These are phyloP conservation scores for Darksidea phi DNA, from an alignment of 495 filamentous ascomycete species.

Conservation along the genomic window DNA sequence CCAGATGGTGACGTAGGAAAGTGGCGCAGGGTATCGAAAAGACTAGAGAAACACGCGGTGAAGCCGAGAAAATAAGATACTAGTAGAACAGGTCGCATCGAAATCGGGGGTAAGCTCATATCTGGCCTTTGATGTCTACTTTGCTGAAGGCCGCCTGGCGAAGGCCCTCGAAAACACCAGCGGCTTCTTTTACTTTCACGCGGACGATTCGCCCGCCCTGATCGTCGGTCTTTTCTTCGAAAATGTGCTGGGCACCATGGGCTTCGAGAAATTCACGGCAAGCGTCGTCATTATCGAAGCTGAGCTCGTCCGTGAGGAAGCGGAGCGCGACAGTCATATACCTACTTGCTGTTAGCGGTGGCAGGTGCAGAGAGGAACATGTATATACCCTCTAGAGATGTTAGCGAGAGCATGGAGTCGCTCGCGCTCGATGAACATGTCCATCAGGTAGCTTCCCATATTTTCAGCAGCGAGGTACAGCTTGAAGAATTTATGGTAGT, in stretches of 20 bases:
- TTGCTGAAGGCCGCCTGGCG: constrained; percentile 71
- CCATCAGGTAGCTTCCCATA: constrained; percentile 98
- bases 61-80: not conserved
- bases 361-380: constrained; percentile 36
- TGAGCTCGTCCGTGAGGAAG: constrained; percentile 93
- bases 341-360: constrained; percentile 51
- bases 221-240: constrained; percentile 72
- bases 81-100: not conserved
- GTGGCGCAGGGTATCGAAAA: constrained; percentile 15
- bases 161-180: constrained; percentile 62
- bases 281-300: constrained; percentile 89
- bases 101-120: constrained; percentile 4
- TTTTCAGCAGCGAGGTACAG: constrained; percentile 91
- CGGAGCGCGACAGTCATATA: constrained; percentile 88
- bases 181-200: constrained; percentile 38
- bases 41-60: not conserved
- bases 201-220: not conserved
- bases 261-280: constrained; percentile 85
- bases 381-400: constrained; percentile 92
- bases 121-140: constrained; percentile 94
- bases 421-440: constrained; percentile 96
- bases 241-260: constrained; percentile 67
- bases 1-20: constrained; percentile 11
- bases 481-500: constrained; percentile 96
- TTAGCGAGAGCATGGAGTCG: constrained; percentile 82